Evolutionary conservation across 768 basidiomycete genomes (phyloP), one percentile per base, ranked within the genome.

Genomic region (Wakefieldia striispora): DNA sequence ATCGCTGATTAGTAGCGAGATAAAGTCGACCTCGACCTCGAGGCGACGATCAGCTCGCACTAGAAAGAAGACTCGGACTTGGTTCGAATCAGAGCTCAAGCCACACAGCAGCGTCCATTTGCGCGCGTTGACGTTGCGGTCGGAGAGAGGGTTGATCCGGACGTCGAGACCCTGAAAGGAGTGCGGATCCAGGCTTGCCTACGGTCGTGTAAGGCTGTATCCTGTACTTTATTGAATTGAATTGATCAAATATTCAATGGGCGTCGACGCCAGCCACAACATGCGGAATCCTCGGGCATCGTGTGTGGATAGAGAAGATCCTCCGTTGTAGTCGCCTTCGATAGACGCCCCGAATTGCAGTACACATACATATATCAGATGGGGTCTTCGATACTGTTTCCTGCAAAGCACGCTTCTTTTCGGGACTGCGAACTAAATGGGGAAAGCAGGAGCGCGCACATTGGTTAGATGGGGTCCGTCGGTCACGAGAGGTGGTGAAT

Each of bases 251-350:
- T 29, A 29, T 29, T 29, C n/a, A n/a, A n/a, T n/a, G n/a, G 29
- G 12, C 23, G 23, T 23, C 23, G 23, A 23, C 23, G 23, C 4
- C 11, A 10, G 48, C 24, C 34, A 43, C 49, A 9, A 20, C 16
- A 43, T 63, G 34, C 49, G 61, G 43, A 29, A 52, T 57, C 58
- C 54, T 57, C 60, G 61, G 58, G 49, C 16, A 40, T 46, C 33
- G 46, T 44, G n/a, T 49, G 35, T 34, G 43, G 7, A 43, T 33
- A 40, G 40, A 59, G 54, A 50, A 57, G 62, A 61, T 61, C 58
- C 58, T 50, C 49, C 49, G 42, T 35, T 9, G 24, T 3, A 34
- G 24, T 40, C 33, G 33, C 33, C 61, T 64, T 64, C 62, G 45
- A 54, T 45, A 47, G 40, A 43, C 53, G 51, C 24, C 51, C 50